Evolutionary conservation across 345 rosid genomes (phyloP).

Genomic region (Euclidium syriacum): DNA sequence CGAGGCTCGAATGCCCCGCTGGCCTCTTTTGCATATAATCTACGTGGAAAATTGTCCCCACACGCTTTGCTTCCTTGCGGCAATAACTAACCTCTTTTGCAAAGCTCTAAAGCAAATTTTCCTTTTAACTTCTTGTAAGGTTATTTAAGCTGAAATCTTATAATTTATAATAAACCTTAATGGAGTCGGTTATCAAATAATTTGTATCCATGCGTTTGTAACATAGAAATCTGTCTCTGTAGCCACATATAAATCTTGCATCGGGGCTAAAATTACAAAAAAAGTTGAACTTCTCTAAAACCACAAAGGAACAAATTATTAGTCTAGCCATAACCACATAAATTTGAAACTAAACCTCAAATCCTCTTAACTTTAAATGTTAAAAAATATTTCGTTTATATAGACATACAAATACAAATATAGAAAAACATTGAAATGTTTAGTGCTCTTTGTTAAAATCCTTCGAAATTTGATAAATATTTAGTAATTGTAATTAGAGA

Average conservation of each 20-base stretch:
- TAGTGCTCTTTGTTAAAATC: neutral
- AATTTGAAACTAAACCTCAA: too few relatives aligned
- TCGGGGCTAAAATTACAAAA: too few relatives aligned
- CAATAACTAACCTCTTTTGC: constrained; percentile 17
- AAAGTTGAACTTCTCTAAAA: too few relatives aligned
- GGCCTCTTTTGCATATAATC: neutral
- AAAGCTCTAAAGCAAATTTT: neutral
- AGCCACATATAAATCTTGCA: too few relatives aligned
- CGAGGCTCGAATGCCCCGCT: neutral
- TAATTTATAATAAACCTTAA: constrained; percentile 3
- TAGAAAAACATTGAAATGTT: too few relatives aligned
- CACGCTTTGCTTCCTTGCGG: constrained; percentile 12
- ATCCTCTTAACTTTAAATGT: too few relatives aligned
- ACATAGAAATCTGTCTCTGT: neutral
- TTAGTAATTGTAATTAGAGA: neutral
- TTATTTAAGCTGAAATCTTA: too few relatives aligned
- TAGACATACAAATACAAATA: too few relatives aligned
- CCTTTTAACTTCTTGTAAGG: too few relatives aligned
- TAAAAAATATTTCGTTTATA: too few relatives aligned
- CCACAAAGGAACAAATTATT: too few relatives aligned
- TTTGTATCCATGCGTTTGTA: constrained; percentile 19
- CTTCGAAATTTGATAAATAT: neutral
- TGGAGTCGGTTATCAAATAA: constrained; percentile 29
- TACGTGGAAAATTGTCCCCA: constrained; percentile 8
- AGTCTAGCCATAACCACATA: too few relatives aligned